A percentile compares a stretch with the other conserved stretches of the same genome.
Evolutionary conservation across 116 monocot species (phyloP).

Genomic region (Trichopus zeylanicus): DNA sequence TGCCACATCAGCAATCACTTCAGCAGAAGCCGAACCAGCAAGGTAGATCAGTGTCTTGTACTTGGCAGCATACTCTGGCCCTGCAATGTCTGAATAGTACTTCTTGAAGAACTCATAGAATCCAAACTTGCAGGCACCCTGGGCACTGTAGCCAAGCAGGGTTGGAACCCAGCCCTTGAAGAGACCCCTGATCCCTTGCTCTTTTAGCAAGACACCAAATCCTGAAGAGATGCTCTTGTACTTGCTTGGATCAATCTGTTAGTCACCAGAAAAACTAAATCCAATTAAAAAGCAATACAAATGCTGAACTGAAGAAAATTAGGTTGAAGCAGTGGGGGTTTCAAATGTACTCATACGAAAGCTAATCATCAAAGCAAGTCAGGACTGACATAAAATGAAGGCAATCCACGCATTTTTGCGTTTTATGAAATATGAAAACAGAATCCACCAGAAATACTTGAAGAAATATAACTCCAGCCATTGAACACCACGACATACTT

Average conservation of each 20-base stretch:
- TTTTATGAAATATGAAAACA: no score
- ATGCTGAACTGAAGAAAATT: background rate
- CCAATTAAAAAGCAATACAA: background rate
- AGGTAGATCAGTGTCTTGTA: constrained; percentile 71
- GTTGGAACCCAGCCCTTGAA: constrained; percentile 81
- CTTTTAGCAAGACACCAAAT: constrained; percentile 51
- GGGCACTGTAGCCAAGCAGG: constrained; percentile 66
- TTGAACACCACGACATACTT: no score
- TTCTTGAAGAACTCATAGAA: constrained; percentile 92
- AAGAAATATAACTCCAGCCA: no score
- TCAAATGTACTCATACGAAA: no score
- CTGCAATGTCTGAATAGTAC: constrained; percentile 59
- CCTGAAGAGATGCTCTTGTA: constrained; percentile 64
- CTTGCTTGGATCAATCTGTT: constrained; percentile 65
- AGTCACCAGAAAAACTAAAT: background rate
- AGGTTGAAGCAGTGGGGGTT: no score
- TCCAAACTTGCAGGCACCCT: constrained; percentile 72
- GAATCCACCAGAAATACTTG: no score
- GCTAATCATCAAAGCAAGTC: no score
- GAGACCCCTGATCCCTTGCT: constrained; percentile 66
- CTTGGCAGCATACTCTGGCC: constrained; percentile 56
- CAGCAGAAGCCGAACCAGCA: constrained; percentile 47
- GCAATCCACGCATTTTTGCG: no score
- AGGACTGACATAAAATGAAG: no score
- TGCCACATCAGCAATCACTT: constrained; percentile 47